Evolutionary conservation across 495 filamentous ascomycete genomes (phyloP), one percentile per base, ranked within the genome.

Genomic region (Xylaria bambusicola): DNA sequence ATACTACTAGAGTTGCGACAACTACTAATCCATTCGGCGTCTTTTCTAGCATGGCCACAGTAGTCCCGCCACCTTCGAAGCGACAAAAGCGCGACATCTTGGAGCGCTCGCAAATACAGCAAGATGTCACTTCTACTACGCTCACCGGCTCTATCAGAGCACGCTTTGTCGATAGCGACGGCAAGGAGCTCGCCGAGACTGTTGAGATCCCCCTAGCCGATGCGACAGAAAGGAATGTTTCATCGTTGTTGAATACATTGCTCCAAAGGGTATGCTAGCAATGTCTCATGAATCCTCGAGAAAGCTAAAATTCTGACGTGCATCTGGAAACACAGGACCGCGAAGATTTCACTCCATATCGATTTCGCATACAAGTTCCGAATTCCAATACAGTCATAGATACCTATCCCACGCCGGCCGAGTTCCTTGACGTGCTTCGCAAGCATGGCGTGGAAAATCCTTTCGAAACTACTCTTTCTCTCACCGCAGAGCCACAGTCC

Each of bases 11-110:
- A n/a, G n/a, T n/a, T n/a, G n/a, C n/a, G n/a, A n/a, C n/a, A n/a
- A n/a, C n/a, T n/a, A n/a, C n/a, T n/a, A n/a, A n/a, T n/a, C n/a
- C n/a, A n/a, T 38, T 38, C 13, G 36, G 15, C 12, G 1, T 42
- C 2, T 3, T 10, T 53, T 9, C 23, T 58, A 72, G 45, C 38
- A 98, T 99, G 95, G 86, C 95, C 36, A 99, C 94, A 3, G 74
- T 94, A 17, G 71, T 87, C 29, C 95, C 95, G 15, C 95, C 93
- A 20, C 95, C 94, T 40, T 91, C 87, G 51, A 99, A 98, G 76
- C 86, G 92, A 47, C 91, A 96, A 65, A 88, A 87, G 73, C 84
- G 85, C 38, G 92, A 87, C 44, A 82, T 82, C 48, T 80, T 88
- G 20, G 89, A 93, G 61, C 86, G 85, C 69, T 82, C 88, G 15